Base-by-base conservation (phyloP, 306 rosid species). In the Vachellia collinsii region DNA sequence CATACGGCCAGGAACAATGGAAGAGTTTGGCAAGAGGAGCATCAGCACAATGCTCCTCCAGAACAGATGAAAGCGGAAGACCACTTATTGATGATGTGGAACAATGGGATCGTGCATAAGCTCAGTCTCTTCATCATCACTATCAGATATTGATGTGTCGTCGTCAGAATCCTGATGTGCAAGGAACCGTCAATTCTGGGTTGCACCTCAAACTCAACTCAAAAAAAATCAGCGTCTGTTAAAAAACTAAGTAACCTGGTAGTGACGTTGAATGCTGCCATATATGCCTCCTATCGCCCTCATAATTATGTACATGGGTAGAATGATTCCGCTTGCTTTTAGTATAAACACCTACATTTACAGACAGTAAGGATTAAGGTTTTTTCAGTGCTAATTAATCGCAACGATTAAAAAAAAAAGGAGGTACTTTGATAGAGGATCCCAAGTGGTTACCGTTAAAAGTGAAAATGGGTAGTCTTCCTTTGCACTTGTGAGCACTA, bases 381-480 rank as follows among this genome's bases (percentile, higher is more conserved):
- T 29, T 22, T 17, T 10, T 3, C 0, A 61, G 38, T 59, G 66
- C 37, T 37, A 4, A 6, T 16, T 29, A 6, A 38, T 56, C 7
- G 77, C 76, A 22, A 64, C 19, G 19, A 19, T 41, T 36, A 56
- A 36, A 41, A 19, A 17, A 5, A 65, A 14, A 8, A 14, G 23
- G 3, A 0, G 43, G 3, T 17, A 20, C 29, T 6, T 63, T 37
- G 25, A 23, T 59, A 9, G 10, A 22, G 56, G 14, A 3, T 48
- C 51, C 14, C 6, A 11, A 79, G 48, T 53, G 83, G 96, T 90
- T 81, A 96, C 99, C 0, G 97, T 93, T 3, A 88, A 23, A 65
- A 92, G 85, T 22, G 99, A 83, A 80, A 96, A 96, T 10, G 98
- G 99, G 85, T 93, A 90, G 7, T 87, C 94, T 82, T 84, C 91